Evolutionary conservation across 495 filamentous ascomycete genomes (phyloP).

Genomic region (Beverwykella pulmonaria): DNA sequence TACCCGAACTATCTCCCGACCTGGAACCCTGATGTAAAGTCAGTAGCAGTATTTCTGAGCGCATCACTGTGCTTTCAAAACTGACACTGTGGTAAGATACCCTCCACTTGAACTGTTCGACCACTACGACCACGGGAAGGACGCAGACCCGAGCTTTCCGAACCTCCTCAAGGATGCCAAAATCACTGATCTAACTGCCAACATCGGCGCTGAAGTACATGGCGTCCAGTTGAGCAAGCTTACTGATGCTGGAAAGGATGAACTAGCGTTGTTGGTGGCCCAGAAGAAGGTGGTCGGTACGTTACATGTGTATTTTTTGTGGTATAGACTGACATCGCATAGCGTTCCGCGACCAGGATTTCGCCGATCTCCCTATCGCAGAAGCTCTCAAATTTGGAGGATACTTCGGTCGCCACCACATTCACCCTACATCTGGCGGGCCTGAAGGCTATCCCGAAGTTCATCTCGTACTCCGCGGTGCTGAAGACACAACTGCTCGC

Average conservation of each 20-base stretch:
- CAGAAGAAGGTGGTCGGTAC: constrained; percentile 71
- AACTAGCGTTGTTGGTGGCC: constrained; percentile 77
- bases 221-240: constrained; percentile 76
- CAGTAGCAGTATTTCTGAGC: constrained; percentile 37
- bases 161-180: constrained; percentile 64
- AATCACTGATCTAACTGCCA: constrained; percentile 65
- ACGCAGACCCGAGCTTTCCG: constrained; percentile 67
- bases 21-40: constrained; percentile 63
- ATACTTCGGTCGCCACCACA: constrained; percentile 83
- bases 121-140: constrained; percentile 72
- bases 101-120: constrained; percentile 67
- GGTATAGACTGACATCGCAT: not conserved
- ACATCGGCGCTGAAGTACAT: constrained; percentile 74
- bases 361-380: constrained; percentile 71
- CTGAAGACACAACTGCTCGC: constrained; percentile 60
- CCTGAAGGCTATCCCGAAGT: constrained; percentile 73
- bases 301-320: not conserved
- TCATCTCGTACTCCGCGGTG: constrained; percentile 76
- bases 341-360: constrained; percentile 79
- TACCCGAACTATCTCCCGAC: constrained; percentile 78
- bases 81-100: constrained; percentile 45
- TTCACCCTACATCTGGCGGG: constrained; percentile 76
- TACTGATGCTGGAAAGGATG: constrained; percentile 68
- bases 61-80: constrained; percentile 6
- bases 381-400: constrained; percentile 69